Conservation (phyloP, 306 rosid species). For the Macrotyloma uniflorum region DNA sequence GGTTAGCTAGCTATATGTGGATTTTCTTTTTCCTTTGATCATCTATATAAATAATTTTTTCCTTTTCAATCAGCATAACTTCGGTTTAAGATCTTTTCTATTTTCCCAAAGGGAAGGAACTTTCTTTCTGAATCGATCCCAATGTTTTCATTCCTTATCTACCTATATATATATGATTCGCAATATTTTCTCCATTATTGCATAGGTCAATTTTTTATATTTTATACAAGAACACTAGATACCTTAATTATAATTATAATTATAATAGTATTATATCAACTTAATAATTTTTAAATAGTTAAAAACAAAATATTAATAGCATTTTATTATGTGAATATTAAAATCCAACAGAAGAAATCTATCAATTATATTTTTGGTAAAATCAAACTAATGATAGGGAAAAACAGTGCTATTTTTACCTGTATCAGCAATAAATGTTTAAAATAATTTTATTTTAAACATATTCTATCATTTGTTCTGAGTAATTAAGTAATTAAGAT, state of each 20-base stretch:
- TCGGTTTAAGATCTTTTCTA: slow-evolving; percentile 24
- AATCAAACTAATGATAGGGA: too few species aligned
- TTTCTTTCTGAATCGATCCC: slow-evolving; percentile 27
- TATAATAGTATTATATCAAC: too few species aligned
- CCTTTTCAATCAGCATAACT: not conserved
- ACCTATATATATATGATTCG: slow-evolving; percentile 5
- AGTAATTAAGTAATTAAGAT: too few species aligned
- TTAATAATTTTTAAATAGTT: too few species aligned
- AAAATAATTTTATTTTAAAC: too few species aligned
- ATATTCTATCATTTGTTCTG: too few species aligned
- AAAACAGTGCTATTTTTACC: too few species aligned
- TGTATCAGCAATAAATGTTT: too few species aligned
- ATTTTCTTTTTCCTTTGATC: slow-evolving; percentile 10
- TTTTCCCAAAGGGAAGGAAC: slow-evolving; percentile 64
- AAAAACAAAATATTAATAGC: too few species aligned
- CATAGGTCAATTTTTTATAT: not conserved
- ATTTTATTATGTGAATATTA: too few species aligned
- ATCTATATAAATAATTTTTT: slow-evolving; percentile 5
- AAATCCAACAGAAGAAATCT: too few species aligned
- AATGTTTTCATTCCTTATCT: slow-evolving; percentile 39
- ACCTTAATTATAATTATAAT: not conserved
- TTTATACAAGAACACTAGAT: not conserved
- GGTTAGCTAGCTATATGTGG: slow-evolving; percentile 45
- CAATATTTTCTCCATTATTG: not conserved
- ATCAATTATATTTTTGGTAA: too few species aligned